Evolutionary conservation across 2,329 filamentous ascomycete species (phyloP).

Genomic region (Monosporascus sp.): DNA sequence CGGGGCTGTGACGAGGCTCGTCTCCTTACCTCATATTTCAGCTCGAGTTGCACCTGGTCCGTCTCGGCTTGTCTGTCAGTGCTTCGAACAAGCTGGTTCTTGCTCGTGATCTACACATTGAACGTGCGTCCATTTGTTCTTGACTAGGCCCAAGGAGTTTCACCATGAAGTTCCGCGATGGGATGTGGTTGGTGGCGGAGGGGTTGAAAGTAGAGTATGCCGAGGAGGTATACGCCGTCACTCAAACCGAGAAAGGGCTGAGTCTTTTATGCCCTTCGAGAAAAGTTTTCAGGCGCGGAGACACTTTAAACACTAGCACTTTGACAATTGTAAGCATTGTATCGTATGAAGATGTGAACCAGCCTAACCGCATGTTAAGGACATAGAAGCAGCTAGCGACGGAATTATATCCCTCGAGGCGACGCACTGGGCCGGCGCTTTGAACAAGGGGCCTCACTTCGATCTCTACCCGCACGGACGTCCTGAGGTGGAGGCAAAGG

Average conservation of each 20-base stretch:
- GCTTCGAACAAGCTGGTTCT: neutral
- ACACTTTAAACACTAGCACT: conserved; percentile 52
- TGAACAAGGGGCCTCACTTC: conserved; percentile 49
- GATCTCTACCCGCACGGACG: conserved; percentile 51
- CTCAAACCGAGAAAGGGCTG: conserved; percentile 42
- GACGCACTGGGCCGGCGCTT: conserved; percentile 53
- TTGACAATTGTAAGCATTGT: conserved; percentile 41
- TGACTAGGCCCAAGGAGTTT: conserved; percentile 2
- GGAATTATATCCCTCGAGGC: conserved; percentile 56
- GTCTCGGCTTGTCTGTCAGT: neutral
- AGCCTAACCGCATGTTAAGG: conserved; percentile 27
- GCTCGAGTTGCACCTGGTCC: neutral
- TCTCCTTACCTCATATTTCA: neutral
- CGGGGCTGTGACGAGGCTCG: neutral
- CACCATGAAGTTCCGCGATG: conserved; percentile 58
- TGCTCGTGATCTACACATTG: neutral
- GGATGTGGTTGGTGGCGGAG: conserved; percentile 63
- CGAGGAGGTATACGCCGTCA: conserved; percentile 56
- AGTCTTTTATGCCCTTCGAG: conserved; percentile 54
- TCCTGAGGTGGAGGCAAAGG: conserved; percentile 34
- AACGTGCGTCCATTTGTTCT: neutral
- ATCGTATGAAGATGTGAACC: neutral
- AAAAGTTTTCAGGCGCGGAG: conserved; percentile 49
- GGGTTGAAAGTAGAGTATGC: conserved; percentile 60
- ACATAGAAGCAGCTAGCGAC: conserved; percentile 52